Conservation (phyloP, 768 basidiomycete genomes). For the Mycena olivaceomarginata region DNA sequence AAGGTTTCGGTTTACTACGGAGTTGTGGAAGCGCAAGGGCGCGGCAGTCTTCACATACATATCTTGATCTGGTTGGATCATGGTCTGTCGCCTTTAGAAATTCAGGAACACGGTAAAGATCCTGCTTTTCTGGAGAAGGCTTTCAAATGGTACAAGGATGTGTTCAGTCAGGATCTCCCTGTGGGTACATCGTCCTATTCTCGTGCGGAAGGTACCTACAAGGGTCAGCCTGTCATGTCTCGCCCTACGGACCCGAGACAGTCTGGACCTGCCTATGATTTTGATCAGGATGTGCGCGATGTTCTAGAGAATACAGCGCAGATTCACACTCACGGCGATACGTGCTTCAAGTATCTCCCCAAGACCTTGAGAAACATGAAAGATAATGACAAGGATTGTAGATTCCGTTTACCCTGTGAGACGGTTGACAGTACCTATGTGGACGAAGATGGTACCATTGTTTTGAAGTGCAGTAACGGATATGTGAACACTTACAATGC, state of each 20-base stretch:
- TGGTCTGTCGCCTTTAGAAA: not conserved
- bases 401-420: not conserved
- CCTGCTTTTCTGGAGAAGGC: not conserved
- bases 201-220: not conserved
- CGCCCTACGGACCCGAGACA: not conserved
- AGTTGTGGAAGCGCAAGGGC: not conserved
- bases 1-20: too few species aligned
- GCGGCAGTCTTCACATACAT: not conserved
- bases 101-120: not conserved
- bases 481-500: not conserved
- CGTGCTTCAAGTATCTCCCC: not conserved
- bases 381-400: not conserved
- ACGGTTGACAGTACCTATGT: not conserved
- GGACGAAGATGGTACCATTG: not conserved
- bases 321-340: not conserved
- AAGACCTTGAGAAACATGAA: not conserved
- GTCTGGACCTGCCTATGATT: not conserved
- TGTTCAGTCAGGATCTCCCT: not conserved
- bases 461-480: not conserved
- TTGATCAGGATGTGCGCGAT: not conserved
- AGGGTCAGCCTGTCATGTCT: not conserved
- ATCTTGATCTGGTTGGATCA: not conserved
- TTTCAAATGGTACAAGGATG: not conserved
- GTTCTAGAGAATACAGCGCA: not conserved
- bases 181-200: not conserved